Evolutionary conservation across 176 grass and related monocot species (phyloP), one percentile per base, ranked within the genome.

Genomic region (barley (Hordeum vulgare)): DNA sequence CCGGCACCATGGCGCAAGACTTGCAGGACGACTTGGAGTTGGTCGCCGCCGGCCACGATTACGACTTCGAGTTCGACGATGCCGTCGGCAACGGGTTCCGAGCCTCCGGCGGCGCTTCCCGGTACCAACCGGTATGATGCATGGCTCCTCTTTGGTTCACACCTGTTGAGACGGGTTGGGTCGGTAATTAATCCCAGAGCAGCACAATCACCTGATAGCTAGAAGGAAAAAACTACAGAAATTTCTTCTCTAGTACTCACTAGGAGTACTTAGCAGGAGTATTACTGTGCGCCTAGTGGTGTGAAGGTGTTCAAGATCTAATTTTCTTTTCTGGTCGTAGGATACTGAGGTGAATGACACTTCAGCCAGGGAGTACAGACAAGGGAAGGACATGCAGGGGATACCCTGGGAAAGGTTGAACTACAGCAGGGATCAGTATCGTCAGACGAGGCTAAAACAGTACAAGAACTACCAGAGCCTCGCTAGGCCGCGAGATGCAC

Each of bases 361-460:
- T 67, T 83, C 88, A 37, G 88, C 80, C 3, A 25, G 23, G 21
- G 88, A 90, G 17, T 66, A 49, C 13, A 90, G 53, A 66, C 1
- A 67, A 47, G 88, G 84, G 45, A 83, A 89, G 29, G 92, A 91
- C 53, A 88, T 91, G 60, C 92, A 94, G 45, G 92, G 87, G 5
- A 91, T 94, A 80, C 84, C 84, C 9, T 94, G 92, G 92, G 87
- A 91, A 61, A 83, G 85, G 25, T 33, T 94, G 44, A 89, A 89
- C 14, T 84, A 89, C 75, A 67, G 35, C 1, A 89, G 85, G 63
- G 57, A 85, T 11, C 59, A 85, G 56, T 94, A 94, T 25, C 92
- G 92, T 18, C n/a, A 85, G 51, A 78, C 83, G 68, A 94, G 92
- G 63, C 34, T 94, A 57, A 89, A 35, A 31, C 85, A 88, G 18